Conservation (phyloP, 176 grass and related monocot genomes). For the Puya raimondii region DNA sequence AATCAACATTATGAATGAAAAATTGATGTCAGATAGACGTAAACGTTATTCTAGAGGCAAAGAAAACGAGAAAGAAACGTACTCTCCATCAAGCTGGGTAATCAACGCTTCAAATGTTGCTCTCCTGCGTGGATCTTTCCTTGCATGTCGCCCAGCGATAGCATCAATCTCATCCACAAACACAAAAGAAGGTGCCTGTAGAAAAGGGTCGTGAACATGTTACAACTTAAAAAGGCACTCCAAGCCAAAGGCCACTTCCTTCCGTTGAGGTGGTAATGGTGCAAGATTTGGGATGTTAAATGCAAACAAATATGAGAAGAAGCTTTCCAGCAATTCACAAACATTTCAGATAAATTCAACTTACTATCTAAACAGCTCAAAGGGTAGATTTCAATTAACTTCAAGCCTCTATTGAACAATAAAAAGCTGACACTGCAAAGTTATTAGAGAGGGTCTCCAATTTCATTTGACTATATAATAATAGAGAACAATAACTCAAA, state of each 20-base stretch:
- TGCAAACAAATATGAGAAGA: too few species aligned
- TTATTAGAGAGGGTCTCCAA: too few species aligned
- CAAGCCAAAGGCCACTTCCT: too few species aligned
- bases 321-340: too few species aligned
- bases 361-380: neutral
- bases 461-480: too few species aligned
- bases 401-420: neutral
- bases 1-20: neutral
- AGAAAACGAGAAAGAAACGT: conserved; percentile 2
- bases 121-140: conserved; percentile 20
- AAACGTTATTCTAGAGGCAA: neutral
- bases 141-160: conserved; percentile 32
- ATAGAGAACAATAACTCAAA: too few species aligned
- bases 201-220: neutral
- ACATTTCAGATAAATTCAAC: neutral
- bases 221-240: neutral
- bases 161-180: conserved; percentile 42
- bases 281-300: too few species aligned
- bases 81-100: conserved; percentile 27
- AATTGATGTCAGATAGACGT: neutral
- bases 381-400: too few species aligned
- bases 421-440: too few species aligned
- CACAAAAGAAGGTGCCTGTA: conserved; percentile 32
- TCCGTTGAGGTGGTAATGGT: too few species aligned
- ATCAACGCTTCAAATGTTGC: conserved; percentile 32